phyloP scores from a whole-genome alignment of 805 yeast species.

The Clavispora vitiphila region DNA sequence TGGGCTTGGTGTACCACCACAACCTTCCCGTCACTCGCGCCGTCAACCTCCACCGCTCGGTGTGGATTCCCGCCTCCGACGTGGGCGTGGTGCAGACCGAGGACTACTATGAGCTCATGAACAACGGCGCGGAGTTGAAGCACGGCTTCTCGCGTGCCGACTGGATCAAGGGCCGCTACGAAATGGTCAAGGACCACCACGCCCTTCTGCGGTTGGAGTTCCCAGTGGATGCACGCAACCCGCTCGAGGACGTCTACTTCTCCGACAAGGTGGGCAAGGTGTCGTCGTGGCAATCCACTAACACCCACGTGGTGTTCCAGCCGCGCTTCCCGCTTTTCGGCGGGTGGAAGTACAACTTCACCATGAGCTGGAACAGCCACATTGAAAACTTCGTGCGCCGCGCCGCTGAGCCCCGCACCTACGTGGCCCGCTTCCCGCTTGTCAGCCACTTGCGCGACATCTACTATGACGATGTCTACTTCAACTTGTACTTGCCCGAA shows the following conservation, averaged over 20 bases:
- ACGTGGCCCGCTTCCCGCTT: conserved; percentile 61
- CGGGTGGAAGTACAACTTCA: conserved; percentile 93
- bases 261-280: conserved; percentile 93
- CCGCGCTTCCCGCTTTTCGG: conserved; percentile 97
- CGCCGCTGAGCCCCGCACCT: conserved; percentile 34
- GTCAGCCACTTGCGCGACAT: conserved; percentile 67
- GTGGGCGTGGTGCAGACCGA: conserved; percentile 65
- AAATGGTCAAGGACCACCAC: conserved; percentile 44
- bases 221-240: conserved; percentile 33
- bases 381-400: conserved; percentile 49
- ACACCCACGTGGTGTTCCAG: conserved; percentile 49
- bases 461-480: conserved; percentile 56
- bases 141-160: conserved; percentile 77
- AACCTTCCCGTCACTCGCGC: conserved; percentile 62
- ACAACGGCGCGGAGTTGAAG: conserved; percentile 65
- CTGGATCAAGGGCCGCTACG: conserved; percentile 57
- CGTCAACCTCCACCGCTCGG: conserved; percentile 57
- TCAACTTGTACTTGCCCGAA: conserved; percentile 79
- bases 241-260: conserved; percentile 56
- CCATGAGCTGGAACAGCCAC: conserved; percentile 84
- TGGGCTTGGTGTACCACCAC: conserved; percentile 59
- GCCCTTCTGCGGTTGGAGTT: conserved; percentile 60
- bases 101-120: conserved; percentile 78
- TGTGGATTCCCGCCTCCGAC: conserved; percentile 88
- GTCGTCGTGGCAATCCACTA: conserved; percentile 56